Conservation (phyloP, 2,329 filamentous ascomycete species). For the Diplodia mutila region DNA sequence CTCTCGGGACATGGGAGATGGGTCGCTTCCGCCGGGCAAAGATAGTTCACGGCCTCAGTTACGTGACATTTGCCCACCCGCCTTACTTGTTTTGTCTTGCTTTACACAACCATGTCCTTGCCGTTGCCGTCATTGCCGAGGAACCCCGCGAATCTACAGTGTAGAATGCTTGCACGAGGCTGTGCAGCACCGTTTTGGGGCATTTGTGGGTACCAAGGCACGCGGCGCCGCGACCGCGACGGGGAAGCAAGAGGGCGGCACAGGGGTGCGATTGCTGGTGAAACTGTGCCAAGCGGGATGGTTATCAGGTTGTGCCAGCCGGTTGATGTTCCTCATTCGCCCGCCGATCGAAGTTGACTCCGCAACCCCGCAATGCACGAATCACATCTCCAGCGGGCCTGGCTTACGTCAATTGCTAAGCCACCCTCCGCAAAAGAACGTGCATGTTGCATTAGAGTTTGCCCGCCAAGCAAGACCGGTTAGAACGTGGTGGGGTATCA, state of each 20-base stretch:
- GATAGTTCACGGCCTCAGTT: not conserved
- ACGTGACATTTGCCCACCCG: not conserved
- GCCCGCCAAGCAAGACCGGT: constrained; percentile 6
- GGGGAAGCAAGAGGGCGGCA: not conserved
- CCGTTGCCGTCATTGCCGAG: not conserved
- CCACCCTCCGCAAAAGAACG: not conserved
- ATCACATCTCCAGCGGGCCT: not conserved
- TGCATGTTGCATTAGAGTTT: constrained; percentile 15
- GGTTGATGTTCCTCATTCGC: not conserved
- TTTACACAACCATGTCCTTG: not conserved
- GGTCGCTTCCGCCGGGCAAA: not conserved
- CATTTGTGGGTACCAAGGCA: not conserved
- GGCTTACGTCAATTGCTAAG: constrained; percentile 18
- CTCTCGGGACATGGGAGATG: not conserved
- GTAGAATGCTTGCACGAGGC: not conserved
- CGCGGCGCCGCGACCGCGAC: not conserved
- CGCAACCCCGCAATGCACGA: not conserved
- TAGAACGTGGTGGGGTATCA: not conserved
- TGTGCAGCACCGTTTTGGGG: not conserved
- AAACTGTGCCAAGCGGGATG: constrained; percentile 1
- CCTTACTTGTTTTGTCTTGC: not conserved
- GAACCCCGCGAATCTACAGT: not conserved
- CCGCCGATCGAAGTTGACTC: not conserved
- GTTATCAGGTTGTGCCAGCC: not conserved
- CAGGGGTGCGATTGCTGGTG: not conserved